Percentiles rank a stretch among this genome's conserved stretches.
Conservation (phyloP, 768 basidiomycete species). For the Boletus subparvulus region DNA sequence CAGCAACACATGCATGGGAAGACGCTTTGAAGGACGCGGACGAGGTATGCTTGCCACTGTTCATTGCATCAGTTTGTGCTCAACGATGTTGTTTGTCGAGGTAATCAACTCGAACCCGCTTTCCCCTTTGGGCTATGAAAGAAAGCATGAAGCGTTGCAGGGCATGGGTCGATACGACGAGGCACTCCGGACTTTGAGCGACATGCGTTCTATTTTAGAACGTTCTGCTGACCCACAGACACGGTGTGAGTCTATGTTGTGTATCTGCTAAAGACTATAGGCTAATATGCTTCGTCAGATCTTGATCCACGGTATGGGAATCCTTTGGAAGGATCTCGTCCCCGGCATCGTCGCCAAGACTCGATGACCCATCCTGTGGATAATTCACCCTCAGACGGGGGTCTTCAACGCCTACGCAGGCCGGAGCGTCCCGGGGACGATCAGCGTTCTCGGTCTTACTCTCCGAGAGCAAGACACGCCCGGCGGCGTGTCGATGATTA, state of each 20-base stretch:
- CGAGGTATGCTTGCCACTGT: neutral
- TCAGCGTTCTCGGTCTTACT: neutral
- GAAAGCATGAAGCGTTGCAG: neutral
- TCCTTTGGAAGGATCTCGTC: neutral
- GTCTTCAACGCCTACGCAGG: neutral
- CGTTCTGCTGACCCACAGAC: neutral
- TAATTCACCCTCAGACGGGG: neutral
- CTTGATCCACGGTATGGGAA: neutral
- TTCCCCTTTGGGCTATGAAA: slow-evolving; percentile 1
- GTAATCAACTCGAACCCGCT: neutral
- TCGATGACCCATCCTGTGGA: neutral
- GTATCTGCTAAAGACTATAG: no score
- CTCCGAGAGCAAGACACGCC: no score
- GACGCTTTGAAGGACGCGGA: slow-evolving; percentile 1
- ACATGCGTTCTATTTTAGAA: neutral
- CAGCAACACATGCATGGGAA: neutral
- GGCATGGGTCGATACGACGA: slow-evolving; percentile 16
- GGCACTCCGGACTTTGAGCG: neutral
- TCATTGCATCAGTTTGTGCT: neutral
- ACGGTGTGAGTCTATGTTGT: neutral
- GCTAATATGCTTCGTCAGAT: neutral
- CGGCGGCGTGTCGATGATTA: neutral
- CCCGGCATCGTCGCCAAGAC: neutral
- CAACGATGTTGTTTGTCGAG: neutral
- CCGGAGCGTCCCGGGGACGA: neutral